Evolutionary conservation across 2,329 filamentous ascomycete genomes (phyloP).

Genomic region (Phyllosticta citribraziliensis): DNA sequence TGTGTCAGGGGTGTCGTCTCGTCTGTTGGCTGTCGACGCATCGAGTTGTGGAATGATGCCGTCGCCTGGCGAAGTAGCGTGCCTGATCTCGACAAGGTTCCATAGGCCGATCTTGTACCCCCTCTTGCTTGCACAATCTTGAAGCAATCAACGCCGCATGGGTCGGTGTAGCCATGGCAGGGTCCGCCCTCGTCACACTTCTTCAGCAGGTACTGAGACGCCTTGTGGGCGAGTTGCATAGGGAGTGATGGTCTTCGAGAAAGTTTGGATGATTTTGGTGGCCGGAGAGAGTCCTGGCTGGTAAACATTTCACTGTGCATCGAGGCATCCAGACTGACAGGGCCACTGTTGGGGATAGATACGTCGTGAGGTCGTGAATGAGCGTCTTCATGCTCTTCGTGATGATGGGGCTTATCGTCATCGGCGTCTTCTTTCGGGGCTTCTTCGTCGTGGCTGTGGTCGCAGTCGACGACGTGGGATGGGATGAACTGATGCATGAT

Average conservation of each 20-base stretch:
- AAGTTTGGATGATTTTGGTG: not conserved
- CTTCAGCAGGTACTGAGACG: constrained; percentile 41
- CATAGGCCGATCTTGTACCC: constrained; percentile 16
- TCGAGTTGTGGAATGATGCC: not conserved
- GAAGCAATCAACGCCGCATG: constrained; percentile 52
- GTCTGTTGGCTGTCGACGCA: not conserved
- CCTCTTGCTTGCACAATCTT: constrained; percentile 37
- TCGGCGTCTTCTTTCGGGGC: constrained; percentile 20
- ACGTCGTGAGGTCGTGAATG: not conserved
- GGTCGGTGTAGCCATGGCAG: constrained; percentile 52
- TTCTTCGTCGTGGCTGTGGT: constrained; percentile 56
- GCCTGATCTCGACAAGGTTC: not conserved
- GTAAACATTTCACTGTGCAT: constrained; percentile 2
- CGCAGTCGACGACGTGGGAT: constrained; percentile 71
- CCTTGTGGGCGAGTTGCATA: constrained; percentile 29
- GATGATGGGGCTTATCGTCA: constrained; percentile 13
- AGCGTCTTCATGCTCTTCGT: constrained; percentile 14
- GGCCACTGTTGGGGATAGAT: not conserved
- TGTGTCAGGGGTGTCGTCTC: not conserved
- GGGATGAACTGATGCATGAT: constrained; percentile 65
- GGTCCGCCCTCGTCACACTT: constrained; percentile 48
- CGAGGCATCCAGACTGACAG: constrained; percentile 6
- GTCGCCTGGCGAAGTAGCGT: not conserved
- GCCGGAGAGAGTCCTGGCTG: constrained; percentile 5
- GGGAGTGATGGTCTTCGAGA: constrained; percentile 31